Evolutionary conservation across 1,284 basidiomycete species (phyloP).

Genomic region (Cutaneotrichosporon dermatis): DNA sequence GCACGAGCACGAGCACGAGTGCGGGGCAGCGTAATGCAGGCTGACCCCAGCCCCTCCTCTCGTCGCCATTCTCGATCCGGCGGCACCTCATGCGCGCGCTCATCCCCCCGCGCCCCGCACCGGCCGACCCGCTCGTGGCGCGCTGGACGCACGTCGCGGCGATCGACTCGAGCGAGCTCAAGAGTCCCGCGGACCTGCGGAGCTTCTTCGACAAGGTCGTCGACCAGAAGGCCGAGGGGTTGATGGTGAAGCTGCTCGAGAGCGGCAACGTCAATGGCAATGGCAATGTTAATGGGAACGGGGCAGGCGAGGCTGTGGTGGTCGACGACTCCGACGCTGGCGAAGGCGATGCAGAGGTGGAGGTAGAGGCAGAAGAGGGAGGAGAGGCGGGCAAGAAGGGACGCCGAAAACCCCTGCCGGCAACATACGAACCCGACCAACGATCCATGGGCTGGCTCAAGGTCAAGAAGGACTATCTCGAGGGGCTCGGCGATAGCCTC

Average conservation of each 20-base stretch:
- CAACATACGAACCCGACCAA: slow-evolving; percentile 81
- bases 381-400: slow-evolving; percentile 55
- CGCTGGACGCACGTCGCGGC: slow-evolving; percentile 72
- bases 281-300: too few relatives aligned
- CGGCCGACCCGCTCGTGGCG: slow-evolving; percentile 55
- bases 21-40: too few relatives aligned
- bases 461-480: slow-evolving; percentile 63
- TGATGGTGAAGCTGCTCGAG: slow-evolving; percentile 84
- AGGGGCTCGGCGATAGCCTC: slow-evolving; percentile 54
- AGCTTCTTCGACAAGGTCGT: slow-evolving; percentile 75
- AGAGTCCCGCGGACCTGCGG: slow-evolving; percentile 54
- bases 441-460: slow-evolving; percentile 65
- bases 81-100: slow-evolving; percentile 64
- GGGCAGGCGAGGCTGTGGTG: slow-evolving; percentile 27
- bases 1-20: too few relatives aligned
- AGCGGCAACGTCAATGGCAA: too few relatives aligned
- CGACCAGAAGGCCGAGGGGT: slow-evolving; percentile 78
- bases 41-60: slow-evolving; percentile 61
- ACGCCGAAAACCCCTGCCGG: slow-evolving; percentile 63
- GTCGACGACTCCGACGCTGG: slow-evolving; percentile 24
- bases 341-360: slow-evolving; percentile 26
- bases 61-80: slow-evolving; percentile 67
- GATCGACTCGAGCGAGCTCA: slow-evolving; percentile 62
- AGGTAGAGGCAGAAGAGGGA: slow-evolving; percentile 26
- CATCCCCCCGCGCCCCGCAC: slow-evolving; percentile 53